Percentiles rank a stretch among this genome's conserved stretches.
These are phyloP conservation scores for Hypoxylon crocopeplum DNA, from an alignment of 495 filamentous ascomycete species.

Conservation along the genomic window DNA sequence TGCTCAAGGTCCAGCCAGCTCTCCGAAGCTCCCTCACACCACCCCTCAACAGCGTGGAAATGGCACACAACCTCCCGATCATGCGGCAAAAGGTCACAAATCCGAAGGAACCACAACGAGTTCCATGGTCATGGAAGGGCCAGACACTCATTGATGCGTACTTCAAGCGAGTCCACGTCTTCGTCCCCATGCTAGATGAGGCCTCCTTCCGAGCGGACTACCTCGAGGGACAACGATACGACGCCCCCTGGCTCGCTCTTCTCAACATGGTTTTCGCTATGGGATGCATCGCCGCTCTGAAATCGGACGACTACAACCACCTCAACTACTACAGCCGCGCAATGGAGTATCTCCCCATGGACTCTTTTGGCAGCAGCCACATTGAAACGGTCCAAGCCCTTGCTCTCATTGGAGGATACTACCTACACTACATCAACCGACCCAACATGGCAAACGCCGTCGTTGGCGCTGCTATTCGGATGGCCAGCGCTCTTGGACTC, in stretches of 20 bases:
- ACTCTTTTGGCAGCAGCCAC: conserved; percentile 71
- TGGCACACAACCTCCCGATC: conserved; percentile 55
- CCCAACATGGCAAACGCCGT: conserved; percentile 77
- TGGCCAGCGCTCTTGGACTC: conserved; percentile 75
- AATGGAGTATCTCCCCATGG: conserved; percentile 71
- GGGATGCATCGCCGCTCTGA: conserved; percentile 73
- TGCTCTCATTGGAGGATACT: conserved; percentile 75
- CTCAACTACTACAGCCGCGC: conserved; percentile 74
- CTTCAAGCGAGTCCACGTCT: conserved; percentile 76
- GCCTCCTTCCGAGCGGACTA: conserved; percentile 75
- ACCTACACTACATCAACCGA: conserved; percentile 80
- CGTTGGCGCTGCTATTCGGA: conserved; percentile 70
- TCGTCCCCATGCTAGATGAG: conserved; percentile 81
- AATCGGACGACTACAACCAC: conserved; percentile 73
- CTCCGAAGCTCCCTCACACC: conserved; percentile 64
- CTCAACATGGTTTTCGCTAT: conserved; percentile 84
- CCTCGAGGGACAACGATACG: conserved; percentile 67
- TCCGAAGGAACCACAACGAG: conserved; percentile 59
- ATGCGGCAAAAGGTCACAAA: conserved; percentile 53
- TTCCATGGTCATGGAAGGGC: conserved; percentile 65
- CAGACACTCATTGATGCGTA: conserved; percentile 76
- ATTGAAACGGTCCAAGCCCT: conserved; percentile 76
- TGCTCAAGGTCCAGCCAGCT: conserved; percentile 75
- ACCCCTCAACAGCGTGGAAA: conserved; percentile 54
- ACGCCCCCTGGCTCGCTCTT: conserved; percentile 76